These are phyloP conservation scores for Arbutus unedo DNA, from an alignment of 148 eudicot species.

Conservation along the genomic window DNA sequence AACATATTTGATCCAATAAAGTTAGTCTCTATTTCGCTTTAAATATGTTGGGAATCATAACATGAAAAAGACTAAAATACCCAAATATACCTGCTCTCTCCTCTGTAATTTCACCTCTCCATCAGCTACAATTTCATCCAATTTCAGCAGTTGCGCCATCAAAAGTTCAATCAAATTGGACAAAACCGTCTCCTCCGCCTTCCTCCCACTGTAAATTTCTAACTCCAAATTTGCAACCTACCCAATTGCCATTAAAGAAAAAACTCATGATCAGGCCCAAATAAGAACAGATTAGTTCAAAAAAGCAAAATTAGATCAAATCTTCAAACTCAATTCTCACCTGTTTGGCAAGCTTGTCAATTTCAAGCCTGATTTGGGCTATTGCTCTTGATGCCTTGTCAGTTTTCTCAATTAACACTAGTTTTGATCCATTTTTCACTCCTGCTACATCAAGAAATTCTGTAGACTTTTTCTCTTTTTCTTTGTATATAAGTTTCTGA, in stretches of 20 bases:
- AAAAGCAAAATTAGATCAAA: background rate
- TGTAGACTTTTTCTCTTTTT: slow-evolving; percentile 67
- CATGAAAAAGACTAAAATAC: background rate
- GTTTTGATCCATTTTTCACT: slow-evolving; percentile 68
- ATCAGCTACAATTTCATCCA: slow-evolving; percentile 72
- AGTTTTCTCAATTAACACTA: slow-evolving; percentile 45
- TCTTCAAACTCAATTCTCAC: slow-evolving; percentile 21
- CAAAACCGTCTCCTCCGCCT: slow-evolving; percentile 50
- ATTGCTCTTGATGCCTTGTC: slow-evolving; percentile 54
- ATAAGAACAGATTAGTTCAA: background rate
- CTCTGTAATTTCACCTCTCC: slow-evolving; percentile 68
- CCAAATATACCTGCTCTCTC: slow-evolving; percentile 57
- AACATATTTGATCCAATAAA: background rate
- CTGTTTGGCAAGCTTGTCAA: slow-evolving; percentile 63
- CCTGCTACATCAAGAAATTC: slow-evolving; percentile 62
- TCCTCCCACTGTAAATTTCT: slow-evolving; percentile 54
- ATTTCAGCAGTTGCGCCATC: slow-evolving; percentile 67
- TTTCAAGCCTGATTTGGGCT: slow-evolving; percentile 49
- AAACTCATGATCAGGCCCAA: background rate
- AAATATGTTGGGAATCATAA: too few relatives aligned
- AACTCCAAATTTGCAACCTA: slow-evolving; percentile 58
- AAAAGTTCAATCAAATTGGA: slow-evolving; percentile 59
- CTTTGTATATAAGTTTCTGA: slow-evolving; percentile 68
- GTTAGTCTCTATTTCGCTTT: background rate
- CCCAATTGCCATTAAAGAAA: background rate